Evolutionary conservation across 2,329 filamentous ascomycete species (phyloP), one percentile per base, ranked within the genome.

Genomic region (Acarospora socialis): DNA sequence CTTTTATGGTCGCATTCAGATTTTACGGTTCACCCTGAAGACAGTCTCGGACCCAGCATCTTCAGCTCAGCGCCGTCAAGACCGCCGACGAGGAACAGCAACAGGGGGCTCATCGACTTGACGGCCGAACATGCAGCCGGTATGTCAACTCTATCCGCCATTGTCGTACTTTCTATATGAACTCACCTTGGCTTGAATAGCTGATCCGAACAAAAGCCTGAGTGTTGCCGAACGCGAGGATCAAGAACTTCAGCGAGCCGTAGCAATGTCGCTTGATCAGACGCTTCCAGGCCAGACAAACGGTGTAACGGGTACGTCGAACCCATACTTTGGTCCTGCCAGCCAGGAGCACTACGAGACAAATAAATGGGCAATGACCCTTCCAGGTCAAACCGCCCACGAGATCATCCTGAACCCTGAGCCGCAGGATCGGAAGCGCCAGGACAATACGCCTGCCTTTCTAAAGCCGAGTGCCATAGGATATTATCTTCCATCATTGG

Each of bases 361-460:
- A 29, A 51, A 47, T 5, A 50, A 60, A 12, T 76, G 72, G 72
- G 67, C 66, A 2, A 51, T 77, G 55, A 65, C 65, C 3, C 48
- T 64, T 4, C 56, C 61, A 30, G 57, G 60, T 21, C 47, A 57
- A 3, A 59, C 59, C 14, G 54, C 60, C 17, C 58, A 58, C 33
- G 68, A 73, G 46, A 60, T 69, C 19, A 55, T 70, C 15, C 61
- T 67, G 20, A 69, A 73, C 44, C 63, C 65, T 1, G 56, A 66
- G 21, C 59, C 65, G 1, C 50, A 54, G 35, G 60, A 66, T 39
- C 57, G 66, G 32, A 61, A 56, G 45, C 60, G 64, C 37, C 48
- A 56, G 13, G 44, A 54, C 4, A 59, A 54, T 20, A 59, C 68
- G 39, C 73, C 71, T 9, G 62, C 62, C 10, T 69, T 76, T 36